phyloP scores from a whole-genome alignment of 345 rosid species.

The Salix udensis region DNA sequence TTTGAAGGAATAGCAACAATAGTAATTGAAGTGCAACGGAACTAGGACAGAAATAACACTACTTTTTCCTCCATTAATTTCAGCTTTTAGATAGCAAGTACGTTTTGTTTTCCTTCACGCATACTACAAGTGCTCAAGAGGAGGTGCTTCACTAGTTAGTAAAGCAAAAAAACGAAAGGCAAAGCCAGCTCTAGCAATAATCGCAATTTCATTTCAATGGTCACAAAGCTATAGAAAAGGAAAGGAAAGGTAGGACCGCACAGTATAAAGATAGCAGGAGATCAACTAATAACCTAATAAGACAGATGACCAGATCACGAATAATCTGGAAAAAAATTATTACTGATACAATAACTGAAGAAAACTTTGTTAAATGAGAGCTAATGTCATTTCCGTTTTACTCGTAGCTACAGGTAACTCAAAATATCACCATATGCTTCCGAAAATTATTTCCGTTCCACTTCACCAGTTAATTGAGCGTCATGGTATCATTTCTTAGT shows the following conservation, averaged over 20 bases:
- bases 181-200: not conserved
- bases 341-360: not conserved
- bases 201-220: not conserved
- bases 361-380: not conserved
- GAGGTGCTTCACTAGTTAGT: not conserved
- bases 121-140: not conserved
- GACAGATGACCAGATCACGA: not conserved
- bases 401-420: not conserved
- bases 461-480: not conserved
- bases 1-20: not conserved
- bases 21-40: not conserved
- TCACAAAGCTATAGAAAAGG: not conserved
- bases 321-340: not conserved
- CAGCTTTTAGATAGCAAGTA: not conserved
- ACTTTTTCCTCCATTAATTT: not conserved
- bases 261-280: not conserved
- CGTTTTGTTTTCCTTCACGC: not conserved
- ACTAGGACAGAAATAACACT: too few species aligned
- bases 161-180: not conserved
- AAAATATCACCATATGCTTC: not conserved
- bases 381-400: not conserved
- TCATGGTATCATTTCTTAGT: not conserved
- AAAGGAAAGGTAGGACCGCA: not conserved
- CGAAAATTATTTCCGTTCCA: not conserved
- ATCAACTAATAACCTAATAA: not conserved